These are phyloP conservation scores for Leccinum obscurum DNA, from an alignment of 768 basidiomycete genomes.

Conservation along the genomic window DNA sequence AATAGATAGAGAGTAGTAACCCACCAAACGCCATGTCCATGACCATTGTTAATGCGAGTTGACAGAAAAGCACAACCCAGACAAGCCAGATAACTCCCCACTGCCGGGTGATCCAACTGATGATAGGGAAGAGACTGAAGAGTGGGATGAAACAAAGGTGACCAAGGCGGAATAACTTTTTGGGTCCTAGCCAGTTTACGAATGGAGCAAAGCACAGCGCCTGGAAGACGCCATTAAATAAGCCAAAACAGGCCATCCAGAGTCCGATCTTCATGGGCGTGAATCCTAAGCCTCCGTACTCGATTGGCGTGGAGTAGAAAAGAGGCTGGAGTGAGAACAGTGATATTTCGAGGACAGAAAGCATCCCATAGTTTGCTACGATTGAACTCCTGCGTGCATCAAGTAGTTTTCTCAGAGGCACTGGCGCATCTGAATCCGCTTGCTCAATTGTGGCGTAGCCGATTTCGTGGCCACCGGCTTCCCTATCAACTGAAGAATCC, in stretches of 20 bases:
- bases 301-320: slow-evolving; percentile 39
- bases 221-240: slow-evolving; percentile 35
- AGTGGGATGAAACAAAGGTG: slow-evolving; percentile 30
- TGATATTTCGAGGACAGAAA: slow-evolving; percentile 38
- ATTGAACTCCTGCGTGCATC: slow-evolving; percentile 30
- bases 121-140: slow-evolving; percentile 34
- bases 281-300: slow-evolving; percentile 39
- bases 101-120: slow-evolving; percentile 26
- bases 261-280: slow-evolving; percentile 37
- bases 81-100: slow-evolving; percentile 23
- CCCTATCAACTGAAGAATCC: slow-evolving; percentile 8
- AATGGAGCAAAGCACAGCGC: slow-evolving; percentile 35
- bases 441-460: slow-evolving; percentile 18
- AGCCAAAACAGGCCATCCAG: slow-evolving; percentile 36
- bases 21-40: slow-evolving; percentile 35
- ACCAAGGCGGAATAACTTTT: slow-evolving; percentile 30
- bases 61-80: slow-evolving; percentile 30
- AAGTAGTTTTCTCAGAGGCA: slow-evolving; percentile 32
- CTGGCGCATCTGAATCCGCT: slow-evolving; percentile 15
- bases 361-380: slow-evolving; percentile 38
- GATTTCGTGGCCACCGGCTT: slow-evolving; percentile 11
- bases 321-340: slow-evolving; percentile 38
- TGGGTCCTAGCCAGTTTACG: slow-evolving; percentile 32
- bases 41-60: slow-evolving; percentile 22
- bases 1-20: neutral